Percentiles rank a stretch among this genome's conserved stretches.
Conservation (phyloP, 305 asterid genomes). For the Fraxinus nigra region DNA sequence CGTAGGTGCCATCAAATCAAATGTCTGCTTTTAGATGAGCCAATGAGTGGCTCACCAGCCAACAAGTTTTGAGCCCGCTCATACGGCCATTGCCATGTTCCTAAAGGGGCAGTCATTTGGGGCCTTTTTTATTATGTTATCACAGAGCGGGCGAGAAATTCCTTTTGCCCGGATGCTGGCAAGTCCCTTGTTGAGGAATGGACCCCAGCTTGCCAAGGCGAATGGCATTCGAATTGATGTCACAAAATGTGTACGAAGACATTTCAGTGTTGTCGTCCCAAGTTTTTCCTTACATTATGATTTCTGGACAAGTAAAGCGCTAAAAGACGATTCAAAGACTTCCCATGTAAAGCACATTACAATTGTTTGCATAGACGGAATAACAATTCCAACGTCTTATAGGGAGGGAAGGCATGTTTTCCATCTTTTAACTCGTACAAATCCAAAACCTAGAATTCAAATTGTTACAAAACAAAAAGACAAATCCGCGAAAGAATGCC, state of each 20-base stretch:
- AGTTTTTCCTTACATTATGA: neutral
- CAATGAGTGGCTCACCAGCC: neutral
- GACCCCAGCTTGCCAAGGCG: neutral
- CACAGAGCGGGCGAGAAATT: neutral
- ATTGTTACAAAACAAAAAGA: neutral
- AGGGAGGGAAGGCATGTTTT: constrained; percentile 15
- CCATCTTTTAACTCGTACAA: constrained; percentile 17
- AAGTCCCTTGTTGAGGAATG: neutral
- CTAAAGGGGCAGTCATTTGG: neutral
- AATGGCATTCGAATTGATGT: neutral
- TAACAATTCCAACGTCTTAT: constrained; percentile 8
- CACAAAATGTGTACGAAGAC: neutral
- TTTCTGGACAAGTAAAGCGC: neutral
- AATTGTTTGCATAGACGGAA: neutral
- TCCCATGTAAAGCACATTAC: neutral
- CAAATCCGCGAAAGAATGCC: neutral
- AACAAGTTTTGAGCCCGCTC: neutral
- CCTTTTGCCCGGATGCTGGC: neutral
- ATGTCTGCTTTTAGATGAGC: neutral
- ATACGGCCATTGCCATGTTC: neutral
- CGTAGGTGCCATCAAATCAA: neutral
- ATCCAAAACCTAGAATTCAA: neutral
- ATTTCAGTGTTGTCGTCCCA: neutral
- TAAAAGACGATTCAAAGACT: neutral
- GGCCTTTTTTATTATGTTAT: neutral